Percentiles rank a stretch among this genome's conserved stretches.
phyloP scores from a whole-genome alignment of 805 yeast species.

The Saccharomyces paradoxus region DNA sequence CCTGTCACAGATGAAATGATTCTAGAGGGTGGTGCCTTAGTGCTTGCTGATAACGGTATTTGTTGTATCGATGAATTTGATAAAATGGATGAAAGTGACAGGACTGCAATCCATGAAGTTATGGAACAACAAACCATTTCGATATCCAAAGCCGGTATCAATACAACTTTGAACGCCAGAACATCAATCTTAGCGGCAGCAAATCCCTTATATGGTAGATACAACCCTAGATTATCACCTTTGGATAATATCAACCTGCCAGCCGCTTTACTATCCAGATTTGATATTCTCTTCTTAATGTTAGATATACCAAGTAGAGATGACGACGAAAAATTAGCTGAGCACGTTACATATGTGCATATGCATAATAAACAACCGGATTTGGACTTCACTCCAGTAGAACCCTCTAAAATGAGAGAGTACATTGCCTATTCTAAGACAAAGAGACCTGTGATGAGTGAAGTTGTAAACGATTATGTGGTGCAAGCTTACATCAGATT shows the following conservation, averaged over 20 bases:
- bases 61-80: conserved; percentile 99
- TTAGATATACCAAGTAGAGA: conserved; percentile 79
- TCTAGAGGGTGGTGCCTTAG: conserved; percentile 95
- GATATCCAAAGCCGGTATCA: conserved; percentile 94
- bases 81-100: conserved; percentile 94
- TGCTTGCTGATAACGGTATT: conserved; percentile 92
- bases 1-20: conserved; percentile 99
- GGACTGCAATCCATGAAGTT: conserved; percentile 97
- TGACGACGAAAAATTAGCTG: conserved; percentile 76
- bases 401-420: conserved; percentile 74
- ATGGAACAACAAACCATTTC: conserved; percentile 99
- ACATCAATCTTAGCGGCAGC: conserved; percentile 96
- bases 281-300: conserved; percentile 80
- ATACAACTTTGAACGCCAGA: conserved; percentile 91
- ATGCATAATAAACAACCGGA: conserved; percentile 86
- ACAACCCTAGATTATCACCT: conserved; percentile 83
- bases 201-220: conserved; percentile 93
- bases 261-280: conserved; percentile 90
- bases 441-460: conserved; percentile 76
- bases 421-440: conserved; percentile 79
- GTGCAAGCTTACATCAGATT: conserved; percentile 79
- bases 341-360: conserved; percentile 92
- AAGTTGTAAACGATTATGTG: conserved; percentile 78
- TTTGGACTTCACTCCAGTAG: conserved; percentile 65
- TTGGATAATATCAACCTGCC: conserved; percentile 93